Evolutionary conservation across 805 yeast genomes (phyloP).

Genomic region (Candida khao-thaluensis): DNA sequence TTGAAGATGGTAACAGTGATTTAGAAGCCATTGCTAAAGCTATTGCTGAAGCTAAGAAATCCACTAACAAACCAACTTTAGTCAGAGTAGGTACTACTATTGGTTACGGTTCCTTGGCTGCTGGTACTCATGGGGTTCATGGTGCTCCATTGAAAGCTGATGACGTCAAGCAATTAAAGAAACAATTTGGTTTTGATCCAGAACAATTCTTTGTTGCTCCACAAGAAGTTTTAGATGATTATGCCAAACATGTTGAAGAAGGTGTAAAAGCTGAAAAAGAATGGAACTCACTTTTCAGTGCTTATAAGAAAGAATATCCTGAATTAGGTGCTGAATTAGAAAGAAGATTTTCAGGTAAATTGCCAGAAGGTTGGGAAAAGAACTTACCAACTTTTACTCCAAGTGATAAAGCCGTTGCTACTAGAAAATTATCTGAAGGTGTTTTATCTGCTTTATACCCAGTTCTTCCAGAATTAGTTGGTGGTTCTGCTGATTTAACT

Average conservation of each 20-base stretch:
- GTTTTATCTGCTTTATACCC: conserved; percentile 63
- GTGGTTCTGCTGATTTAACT: conserved; percentile 98
- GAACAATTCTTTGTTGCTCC: conserved; percentile 76
- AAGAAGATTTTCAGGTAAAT: conserved; percentile 74
- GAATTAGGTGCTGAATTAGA: conserved; percentile 72
- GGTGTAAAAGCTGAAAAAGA: conserved; percentile 69
- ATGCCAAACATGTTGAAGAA: conserved; percentile 53
- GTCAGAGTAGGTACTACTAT: conserved; percentile 88
- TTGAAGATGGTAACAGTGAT: conserved; percentile 80
- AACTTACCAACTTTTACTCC: conserved; percentile 78
- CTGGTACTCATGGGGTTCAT: conserved; percentile 91
- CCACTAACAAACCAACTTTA: conserved; percentile 79
- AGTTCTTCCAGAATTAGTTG: conserved; percentile 81
- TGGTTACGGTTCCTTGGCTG: conserved; percentile 85
- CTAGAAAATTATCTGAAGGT: conserved; percentile 90
- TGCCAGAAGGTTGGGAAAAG: conserved; percentile 82
- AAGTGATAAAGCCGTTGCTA: conserved; percentile 78
- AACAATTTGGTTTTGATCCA: conserved; percentile 85
- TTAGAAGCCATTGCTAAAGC: conserved; percentile 69
- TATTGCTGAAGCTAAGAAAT: conserved; percentile 75
- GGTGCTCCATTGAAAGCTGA: conserved; percentile 95
- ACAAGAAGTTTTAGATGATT: conserved; percentile 74
- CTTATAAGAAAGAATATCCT: conserved; percentile 70
- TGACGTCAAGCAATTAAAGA: conserved; percentile 84
- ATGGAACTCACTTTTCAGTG: conserved; percentile 67